Conservation (phyloP, 805 yeast species). For the Metschnikowia noctiluminum region DNA sequence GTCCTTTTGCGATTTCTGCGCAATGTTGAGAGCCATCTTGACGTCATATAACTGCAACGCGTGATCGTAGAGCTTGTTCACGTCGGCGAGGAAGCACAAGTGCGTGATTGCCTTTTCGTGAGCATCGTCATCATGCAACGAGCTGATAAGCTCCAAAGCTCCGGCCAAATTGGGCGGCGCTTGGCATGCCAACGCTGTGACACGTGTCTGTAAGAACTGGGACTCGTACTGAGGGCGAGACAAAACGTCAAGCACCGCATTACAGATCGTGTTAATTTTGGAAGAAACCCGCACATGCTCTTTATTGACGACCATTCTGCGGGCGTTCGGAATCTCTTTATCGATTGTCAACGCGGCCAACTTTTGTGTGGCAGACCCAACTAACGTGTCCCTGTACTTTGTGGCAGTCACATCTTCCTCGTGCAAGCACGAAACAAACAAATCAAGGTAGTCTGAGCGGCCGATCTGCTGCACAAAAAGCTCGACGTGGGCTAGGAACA, state of each 20-base stretch:
- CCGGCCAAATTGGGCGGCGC: conserved; percentile 79
- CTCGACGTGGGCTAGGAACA: conserved; percentile 62
- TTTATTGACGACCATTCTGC: conserved; percentile 39
- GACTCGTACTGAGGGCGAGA: conserved; percentile 47
- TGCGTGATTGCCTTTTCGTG: conserved; percentile 68
- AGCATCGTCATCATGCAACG: conserved; percentile 45
- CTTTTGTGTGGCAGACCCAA: no score
- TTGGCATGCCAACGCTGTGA: conserved; percentile 91
- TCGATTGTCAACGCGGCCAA: no score
- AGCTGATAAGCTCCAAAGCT: conserved; percentile 64
- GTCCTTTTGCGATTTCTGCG: conserved; percentile 96
- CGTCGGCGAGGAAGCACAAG: conserved; percentile 86
- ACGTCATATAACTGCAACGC: conserved; percentile 83
- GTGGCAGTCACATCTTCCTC: conserved; percentile 83
- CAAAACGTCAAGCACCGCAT: conserved; percentile 59
- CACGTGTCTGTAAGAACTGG: conserved; percentile 67
- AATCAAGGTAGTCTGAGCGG: conserved; percentile 72
- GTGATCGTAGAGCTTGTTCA: conserved; percentile 71
- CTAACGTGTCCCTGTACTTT: conserved; percentile 74
- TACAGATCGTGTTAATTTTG: conserved; percentile 77
- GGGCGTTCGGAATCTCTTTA: no score
- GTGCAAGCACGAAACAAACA: conserved; percentile 80
- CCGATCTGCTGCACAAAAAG: conserved; percentile 67
- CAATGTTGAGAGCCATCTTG: conserved; percentile 73
- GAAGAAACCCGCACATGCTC: conserved; percentile 35